Evolutionary conservation across 306 rosid species (phyloP).

Genomic region (Adenanthera pavonina): DNA sequence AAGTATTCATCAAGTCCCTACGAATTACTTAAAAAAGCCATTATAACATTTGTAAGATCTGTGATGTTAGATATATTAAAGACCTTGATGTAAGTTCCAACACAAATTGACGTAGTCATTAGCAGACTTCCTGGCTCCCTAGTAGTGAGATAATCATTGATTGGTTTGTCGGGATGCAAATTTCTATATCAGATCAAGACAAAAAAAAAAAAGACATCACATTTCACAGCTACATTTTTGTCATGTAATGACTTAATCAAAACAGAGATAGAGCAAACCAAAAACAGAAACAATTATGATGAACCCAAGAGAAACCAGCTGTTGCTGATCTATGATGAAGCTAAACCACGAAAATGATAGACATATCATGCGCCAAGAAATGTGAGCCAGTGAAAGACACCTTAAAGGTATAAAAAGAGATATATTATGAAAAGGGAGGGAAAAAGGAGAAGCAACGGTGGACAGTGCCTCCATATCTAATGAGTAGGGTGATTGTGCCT

Average conservation of each 20-base stretch:
- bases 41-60: neutral
- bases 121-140: neutral
- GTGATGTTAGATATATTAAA: neutral
- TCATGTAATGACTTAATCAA: conserved; percentile 17
- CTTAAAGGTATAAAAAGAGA: neutral
- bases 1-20: neutral
- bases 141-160: neutral
- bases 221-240: neutral
- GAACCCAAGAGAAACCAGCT: neutral
- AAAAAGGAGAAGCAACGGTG: conserved; percentile 16
- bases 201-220: neutral
- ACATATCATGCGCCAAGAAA: conserved; percentile 11
- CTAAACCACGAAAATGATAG: neutral
- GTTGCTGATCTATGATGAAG: conserved; percentile 20
- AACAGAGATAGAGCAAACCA: conserved; percentile 4
- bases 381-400: conserved; percentile 4
- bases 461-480: neutral
- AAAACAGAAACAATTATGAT: neutral
- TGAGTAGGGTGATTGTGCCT: neutral
- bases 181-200: conserved; percentile 6
- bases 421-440: neutral
- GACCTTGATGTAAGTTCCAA: neutral
- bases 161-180: neutral
- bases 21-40: neutral
- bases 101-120: neutral